Conservation (phyloP, 176 grass and related monocot species). For the Musa acuminata region DNA sequence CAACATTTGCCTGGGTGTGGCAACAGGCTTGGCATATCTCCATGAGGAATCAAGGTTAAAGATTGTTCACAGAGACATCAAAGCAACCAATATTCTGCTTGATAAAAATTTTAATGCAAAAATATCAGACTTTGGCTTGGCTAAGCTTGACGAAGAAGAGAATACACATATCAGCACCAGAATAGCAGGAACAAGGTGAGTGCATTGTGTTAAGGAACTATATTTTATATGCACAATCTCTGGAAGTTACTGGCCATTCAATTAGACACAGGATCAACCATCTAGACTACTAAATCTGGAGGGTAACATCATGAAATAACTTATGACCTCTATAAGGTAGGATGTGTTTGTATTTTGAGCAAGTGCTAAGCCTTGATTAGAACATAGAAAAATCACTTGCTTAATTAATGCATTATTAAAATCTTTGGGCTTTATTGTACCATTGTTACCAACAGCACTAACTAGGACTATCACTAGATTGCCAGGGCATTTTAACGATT, state of each 20-base stretch:
- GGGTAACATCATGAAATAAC: too few relatives aligned
- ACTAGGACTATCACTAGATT: too few relatives aligned
- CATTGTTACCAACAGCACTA: too few relatives aligned
- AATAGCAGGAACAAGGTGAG: constrained; percentile 83
- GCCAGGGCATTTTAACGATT: too few relatives aligned
- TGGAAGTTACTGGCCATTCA: background rate
- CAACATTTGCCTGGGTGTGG: constrained; percentile 66
- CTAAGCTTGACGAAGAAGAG: constrained; percentile 69
- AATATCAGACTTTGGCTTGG: constrained; percentile 96
- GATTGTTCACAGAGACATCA: constrained; percentile 94
- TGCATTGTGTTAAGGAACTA: background rate
- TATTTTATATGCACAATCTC: constrained; percentile 1
- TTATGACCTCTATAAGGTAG: too few relatives aligned
- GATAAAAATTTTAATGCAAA: constrained; percentile 70
- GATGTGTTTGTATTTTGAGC: too few relatives aligned
- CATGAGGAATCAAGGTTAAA: constrained; percentile 80
- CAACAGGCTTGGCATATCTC: constrained; percentile 71
- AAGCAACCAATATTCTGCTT: constrained; percentile 78
- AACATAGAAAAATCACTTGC: too few relatives aligned
- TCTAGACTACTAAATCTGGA: too few relatives aligned
- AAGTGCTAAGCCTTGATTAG: too few relatives aligned
- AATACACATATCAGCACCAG: constrained; percentile 56
- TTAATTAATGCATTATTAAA: too few relatives aligned
- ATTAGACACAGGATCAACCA: background rate
- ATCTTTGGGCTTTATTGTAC: too few relatives aligned